Conservation (phyloP, 768 basidiomycete species). For the Gelatoporia subvermispora region DNA sequence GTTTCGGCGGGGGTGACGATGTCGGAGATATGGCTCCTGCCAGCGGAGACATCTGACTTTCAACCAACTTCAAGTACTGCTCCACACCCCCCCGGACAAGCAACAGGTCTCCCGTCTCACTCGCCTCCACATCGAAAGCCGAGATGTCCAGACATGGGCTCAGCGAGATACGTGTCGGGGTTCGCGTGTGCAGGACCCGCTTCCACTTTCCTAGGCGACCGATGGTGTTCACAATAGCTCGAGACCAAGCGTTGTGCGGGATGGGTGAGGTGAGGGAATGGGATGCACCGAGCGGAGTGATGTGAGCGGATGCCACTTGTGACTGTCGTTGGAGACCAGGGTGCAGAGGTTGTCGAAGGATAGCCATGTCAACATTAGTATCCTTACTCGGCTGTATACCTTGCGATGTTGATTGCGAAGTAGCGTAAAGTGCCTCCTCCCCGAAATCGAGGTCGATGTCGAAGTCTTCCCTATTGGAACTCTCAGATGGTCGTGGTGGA, state of each 20-base stretch:
- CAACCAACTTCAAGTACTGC: constrained; percentile 57
- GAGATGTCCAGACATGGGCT: constrained; percentile 47
- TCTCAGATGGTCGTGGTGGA: not conserved
- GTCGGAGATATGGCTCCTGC: constrained; percentile 4
- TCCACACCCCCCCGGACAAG: constrained; percentile 60
- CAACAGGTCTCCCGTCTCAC: constrained; percentile 55
- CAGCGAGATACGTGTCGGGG: constrained; percentile 30
- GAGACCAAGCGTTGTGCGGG: constrained; percentile 62
- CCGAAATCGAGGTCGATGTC: constrained; percentile 77
- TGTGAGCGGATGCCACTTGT: constrained; percentile 28
- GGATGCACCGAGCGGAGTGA: constrained; percentile 30
- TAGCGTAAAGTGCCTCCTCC: constrained; percentile 12
- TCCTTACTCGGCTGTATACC: too few relatives aligned
- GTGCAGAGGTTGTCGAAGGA: constrained; percentile 60
- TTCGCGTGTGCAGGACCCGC: constrained; percentile 59
- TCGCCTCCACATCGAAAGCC: constrained; percentile 67
- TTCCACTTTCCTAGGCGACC: constrained; percentile 81
- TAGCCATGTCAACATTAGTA: constrained; percentile 38
- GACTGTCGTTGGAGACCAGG: constrained; percentile 46
- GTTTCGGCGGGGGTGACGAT: constrained; percentile 5
- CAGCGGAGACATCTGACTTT: constrained; percentile 23
- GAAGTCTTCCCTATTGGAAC: constrained; percentile 48
- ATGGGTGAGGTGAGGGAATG: constrained; percentile 43
- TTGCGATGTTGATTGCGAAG: too few relatives aligned
- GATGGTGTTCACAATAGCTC: constrained; percentile 77